Evolutionary conservation across 2,329 filamentous ascomycete species (phyloP), one percentile per base, ranked within the genome.

Genomic region (Pseudopithomyces chartarum): DNA sequence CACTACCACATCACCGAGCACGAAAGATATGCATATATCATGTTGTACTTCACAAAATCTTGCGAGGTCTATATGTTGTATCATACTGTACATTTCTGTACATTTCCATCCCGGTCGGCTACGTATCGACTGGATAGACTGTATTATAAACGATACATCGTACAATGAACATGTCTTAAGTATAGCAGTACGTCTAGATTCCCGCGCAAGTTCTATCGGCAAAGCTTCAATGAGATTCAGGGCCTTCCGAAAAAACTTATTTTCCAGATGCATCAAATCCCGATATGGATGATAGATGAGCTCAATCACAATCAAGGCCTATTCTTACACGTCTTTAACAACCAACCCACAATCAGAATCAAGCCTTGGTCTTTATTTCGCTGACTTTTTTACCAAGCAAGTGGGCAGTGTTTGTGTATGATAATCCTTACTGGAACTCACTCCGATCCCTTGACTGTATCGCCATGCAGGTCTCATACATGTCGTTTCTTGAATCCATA

Each of bases 321-420:
- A 36, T n/a, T 44, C 40, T 13, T 44, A n/a, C 40, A 15, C 40
- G 19, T 46, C 43, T 46, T 26, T 46, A 29, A 32, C 43, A 29
- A 54, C 32, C 39, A 49, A 54, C 11, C 43, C 52, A n/a, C 47
- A 4, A 8, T 13, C 26, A 48, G 52, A 33, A 39, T 47, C 12
- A 26, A 54, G 48, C 23, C 52, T 22, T 29, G 48, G 20, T 29
- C 39, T 49, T n/a, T 32, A 54, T 48, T 15, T 20, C 39, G 2
- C 38, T 43, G 42, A 33, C 52, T n/a, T 48, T 4, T 17, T 40
- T 47, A n/a, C 40, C 40, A 29, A 54, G 23, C 6, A 43, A 43
- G 13, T 54, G 52, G 7, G 52, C 23, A 3, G 23, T 26, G 33
- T 5, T 47, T 11, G 34, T n/a, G 15, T n/a, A n/a, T n/a, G n/a